A percentile compares a stretch with the other conserved stretches of the same genome.
phyloP scores from a whole-genome alignment of 2,329 filamentous ascomycete species.

The Elsinoe arachidis region DNA sequence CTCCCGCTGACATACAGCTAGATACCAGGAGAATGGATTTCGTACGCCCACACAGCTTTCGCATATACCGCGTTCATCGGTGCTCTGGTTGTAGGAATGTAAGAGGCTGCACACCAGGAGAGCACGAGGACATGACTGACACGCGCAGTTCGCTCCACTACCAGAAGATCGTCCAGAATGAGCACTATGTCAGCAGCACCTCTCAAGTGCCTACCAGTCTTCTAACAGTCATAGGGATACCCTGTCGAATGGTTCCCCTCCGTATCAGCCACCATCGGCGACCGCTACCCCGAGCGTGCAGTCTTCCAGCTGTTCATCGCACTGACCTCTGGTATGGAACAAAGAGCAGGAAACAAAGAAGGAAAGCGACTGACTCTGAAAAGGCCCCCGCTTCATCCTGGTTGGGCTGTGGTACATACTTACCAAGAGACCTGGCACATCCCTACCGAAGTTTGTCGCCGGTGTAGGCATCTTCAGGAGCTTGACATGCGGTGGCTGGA shows the following conservation, averaged over 20 bases:
- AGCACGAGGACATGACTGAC: conserved; percentile 20
- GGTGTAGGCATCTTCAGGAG: conserved; percentile 77
- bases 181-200: conserved; percentile 59
- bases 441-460: conserved; percentile 72
- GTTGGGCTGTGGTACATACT: conserved; percentile 89
- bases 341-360: conserved; percentile 4
- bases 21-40: conserved; percentile 82
- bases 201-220: conserved; percentile 1
- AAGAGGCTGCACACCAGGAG: neutral
- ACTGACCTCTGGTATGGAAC: conserved; percentile 65
- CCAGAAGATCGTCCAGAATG: conserved; percentile 94
- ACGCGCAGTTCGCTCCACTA: conserved; percentile 63
- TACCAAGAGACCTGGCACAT: conserved; percentile 64
- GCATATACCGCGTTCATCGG: conserved; percentile 84
- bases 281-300: conserved; percentile 91
- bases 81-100: conserved; percentile 67
- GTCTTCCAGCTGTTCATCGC: conserved; percentile 98
- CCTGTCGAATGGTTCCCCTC: conserved; percentile 34
- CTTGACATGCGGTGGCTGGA: conserved; percentile 93
- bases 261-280: conserved; percentile 83
- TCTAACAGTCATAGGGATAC: conserved; percentile 49
- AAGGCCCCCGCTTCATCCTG: conserved; percentile 81
- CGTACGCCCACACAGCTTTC: conserved; percentile 73
- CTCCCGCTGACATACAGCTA: conserved; percentile 14
- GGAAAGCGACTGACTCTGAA: conserved; percentile 7